Percentiles rank a stretch among this genome's conserved stretches.
Evolutionary conservation across 805 yeast genomes (phyloP).

Genomic region (Saturnispora quitensis): DNA sequence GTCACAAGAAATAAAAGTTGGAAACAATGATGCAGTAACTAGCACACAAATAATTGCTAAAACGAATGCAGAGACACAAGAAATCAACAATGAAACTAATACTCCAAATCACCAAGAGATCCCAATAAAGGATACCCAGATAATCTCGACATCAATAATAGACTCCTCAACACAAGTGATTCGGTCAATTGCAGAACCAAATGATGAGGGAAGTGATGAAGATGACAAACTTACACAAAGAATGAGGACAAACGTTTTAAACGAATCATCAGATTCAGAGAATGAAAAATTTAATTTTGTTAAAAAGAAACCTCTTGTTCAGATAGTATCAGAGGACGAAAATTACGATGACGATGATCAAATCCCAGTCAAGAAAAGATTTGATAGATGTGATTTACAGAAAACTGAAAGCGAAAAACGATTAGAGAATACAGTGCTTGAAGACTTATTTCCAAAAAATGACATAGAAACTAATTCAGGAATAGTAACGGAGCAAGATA

Average conservation of each 20-base stretch:
- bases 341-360: conserved; percentile 2
- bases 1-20: not conserved
- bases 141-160: not conserved
- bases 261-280: conserved; percentile 8
- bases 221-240: conserved; percentile 2
- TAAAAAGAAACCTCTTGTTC: conserved; percentile 5
- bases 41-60: not conserved
- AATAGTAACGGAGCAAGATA: not conserved
- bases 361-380: not conserved
- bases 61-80: not conserved
- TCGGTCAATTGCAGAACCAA: conserved; percentile 3
- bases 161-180: not conserved
- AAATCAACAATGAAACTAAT: not conserved
- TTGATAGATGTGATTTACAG: not conserved
- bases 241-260: not conserved
- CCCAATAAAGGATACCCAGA: not conserved
- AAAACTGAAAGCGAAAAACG: not conserved
- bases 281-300: not conserved
- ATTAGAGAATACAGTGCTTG: not conserved
- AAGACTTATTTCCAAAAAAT: not conserved
- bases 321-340: conserved; percentile 2
- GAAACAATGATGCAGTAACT: not conserved
- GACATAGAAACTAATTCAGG: too few relatives aligned
- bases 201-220: conserved; percentile 4
- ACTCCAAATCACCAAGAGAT: not conserved